Percentiles rank a stretch among this genome's conserved stretches.
Conservation (phyloP, 768 basidiomycete species). For the Termitomyces titanicus region DNA sequence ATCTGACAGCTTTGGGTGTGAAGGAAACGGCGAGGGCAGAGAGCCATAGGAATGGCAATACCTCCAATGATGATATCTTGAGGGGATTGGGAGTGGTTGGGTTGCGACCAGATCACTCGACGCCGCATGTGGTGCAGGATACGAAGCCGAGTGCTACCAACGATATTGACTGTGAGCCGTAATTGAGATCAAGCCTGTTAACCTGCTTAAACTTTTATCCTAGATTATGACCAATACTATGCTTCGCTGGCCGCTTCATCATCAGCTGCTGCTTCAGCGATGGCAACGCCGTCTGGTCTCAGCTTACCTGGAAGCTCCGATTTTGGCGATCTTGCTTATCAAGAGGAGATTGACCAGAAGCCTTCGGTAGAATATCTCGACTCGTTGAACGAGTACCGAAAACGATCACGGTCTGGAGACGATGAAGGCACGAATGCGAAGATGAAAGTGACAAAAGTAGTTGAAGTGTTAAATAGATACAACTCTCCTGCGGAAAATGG, state of each 20-base stretch:
- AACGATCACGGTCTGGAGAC: conserved; percentile 67
- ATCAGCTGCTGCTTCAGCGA: conserved; percentile 49
- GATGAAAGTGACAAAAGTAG: conserved; percentile 40
- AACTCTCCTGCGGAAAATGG: conserved; percentile 19
- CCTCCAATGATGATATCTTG: conserved; percentile 70
- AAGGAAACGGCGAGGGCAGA: conserved; percentile 63
- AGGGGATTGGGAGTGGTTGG: conserved; percentile 63
- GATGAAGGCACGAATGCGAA: conserved; percentile 40
- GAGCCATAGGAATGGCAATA: conserved; percentile 21
- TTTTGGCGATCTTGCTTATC: conserved; percentile 47
- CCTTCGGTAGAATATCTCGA: conserved; percentile 65
- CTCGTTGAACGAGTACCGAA: conserved; percentile 67
- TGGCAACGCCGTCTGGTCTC: conserved; percentile 57
- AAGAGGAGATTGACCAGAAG: conserved; percentile 71
- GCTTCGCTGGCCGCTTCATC: conserved; percentile 67
- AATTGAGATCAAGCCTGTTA: neutral
- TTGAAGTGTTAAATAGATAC: conserved; percentile 28
- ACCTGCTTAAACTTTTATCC: neutral
- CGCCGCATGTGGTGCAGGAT: conserved; percentile 18
- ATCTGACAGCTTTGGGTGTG: conserved; percentile 83
- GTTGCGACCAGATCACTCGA: conserved; percentile 24
- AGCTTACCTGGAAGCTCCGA: conserved; percentile 42
- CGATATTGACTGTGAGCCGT: conserved; percentile 64
- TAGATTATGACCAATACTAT: conserved; percentile 83
- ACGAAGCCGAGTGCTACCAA: conserved; percentile 36